These are phyloP conservation scores for Pseudophaeomoniella oleicola DNA, from an alignment of 2,329 filamentous ascomycete genomes.

Conservation along the genomic window DNA sequence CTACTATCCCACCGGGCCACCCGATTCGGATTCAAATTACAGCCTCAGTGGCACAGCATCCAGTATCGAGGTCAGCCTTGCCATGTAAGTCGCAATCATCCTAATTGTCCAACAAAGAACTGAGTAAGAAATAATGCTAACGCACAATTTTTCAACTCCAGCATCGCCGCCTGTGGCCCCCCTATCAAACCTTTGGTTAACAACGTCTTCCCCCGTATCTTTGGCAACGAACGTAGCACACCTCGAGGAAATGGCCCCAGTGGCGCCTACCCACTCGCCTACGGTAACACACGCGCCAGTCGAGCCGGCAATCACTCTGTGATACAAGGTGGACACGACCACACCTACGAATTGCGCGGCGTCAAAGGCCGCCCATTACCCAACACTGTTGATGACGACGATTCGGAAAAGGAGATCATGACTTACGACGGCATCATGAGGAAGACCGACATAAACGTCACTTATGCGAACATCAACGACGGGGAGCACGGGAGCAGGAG, in stretches of 20 bases:
- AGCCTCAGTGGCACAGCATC: background rate
- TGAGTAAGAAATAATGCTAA: too few species aligned
- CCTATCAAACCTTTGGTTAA: background rate
- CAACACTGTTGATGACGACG: background rate
- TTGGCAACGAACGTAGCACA: too few species aligned
- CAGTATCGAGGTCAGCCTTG: background rate
- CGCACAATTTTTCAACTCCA: too few species aligned
- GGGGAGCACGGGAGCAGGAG: too few species aligned
- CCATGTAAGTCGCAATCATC: too few species aligned
- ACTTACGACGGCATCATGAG: background rate
- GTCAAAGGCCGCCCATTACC: background rate
- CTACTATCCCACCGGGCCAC: background rate
- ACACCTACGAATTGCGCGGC: too few species aligned
- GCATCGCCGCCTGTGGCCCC: background rate
- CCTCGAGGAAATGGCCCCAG: too few species aligned
- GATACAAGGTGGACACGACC: too few species aligned
- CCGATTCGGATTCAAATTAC: background rate
- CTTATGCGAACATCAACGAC: too few species aligned
- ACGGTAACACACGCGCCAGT: background rate
- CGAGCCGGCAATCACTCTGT: background rate
- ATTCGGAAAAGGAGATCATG: background rate
- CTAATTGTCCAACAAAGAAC: too few species aligned
- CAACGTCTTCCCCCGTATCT: too few species aligned
- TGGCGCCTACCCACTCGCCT: background rate
- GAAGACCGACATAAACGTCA: background rate